phyloP scores from a whole-genome alignment of 345 rosid species.

The Sisymbrium altissimum region DNA sequence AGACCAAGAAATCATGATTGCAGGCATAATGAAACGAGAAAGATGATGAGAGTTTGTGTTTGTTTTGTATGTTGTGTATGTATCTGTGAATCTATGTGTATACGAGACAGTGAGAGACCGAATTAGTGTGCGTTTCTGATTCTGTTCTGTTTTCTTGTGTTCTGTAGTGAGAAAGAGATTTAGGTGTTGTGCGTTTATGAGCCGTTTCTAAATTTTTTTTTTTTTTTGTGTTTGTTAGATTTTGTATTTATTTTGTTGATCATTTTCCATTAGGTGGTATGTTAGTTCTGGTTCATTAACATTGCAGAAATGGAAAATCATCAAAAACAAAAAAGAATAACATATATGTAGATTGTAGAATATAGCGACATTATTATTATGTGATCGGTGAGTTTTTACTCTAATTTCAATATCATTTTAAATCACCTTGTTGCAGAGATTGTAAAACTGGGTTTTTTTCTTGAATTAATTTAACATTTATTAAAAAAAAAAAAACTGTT shows the following conservation, averaged over 20 bases:
- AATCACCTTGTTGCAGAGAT: no score
- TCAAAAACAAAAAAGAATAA: neutral
- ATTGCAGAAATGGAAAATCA: neutral
- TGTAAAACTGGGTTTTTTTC: no score
- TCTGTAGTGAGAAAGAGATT: slow-evolving; percentile 33
- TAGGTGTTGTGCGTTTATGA: slow-evolving; percentile 52
- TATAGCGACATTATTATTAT: neutral
- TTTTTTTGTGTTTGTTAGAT: neutral
- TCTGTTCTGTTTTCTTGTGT: slow-evolving; percentile 22
- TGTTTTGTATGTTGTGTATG: neutral
- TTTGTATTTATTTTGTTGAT: neutral
- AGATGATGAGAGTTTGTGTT: slow-evolving; percentile 47
- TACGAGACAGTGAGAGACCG: neutral
- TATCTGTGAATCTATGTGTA: slow-evolving; percentile 21
- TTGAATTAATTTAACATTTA: no score
- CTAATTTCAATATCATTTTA: no score
- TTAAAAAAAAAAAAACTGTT: no score
- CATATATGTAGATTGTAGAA: no score
- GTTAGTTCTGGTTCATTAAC: neutral
- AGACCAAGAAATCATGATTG: slow-evolving; percentile 96
- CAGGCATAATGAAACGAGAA: slow-evolving; percentile 80
- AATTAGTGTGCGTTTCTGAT: slow-evolving; percentile 13
- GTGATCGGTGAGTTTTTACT: no score
- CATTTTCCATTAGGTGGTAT: neutral
- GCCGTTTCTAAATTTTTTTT: neutral